Percentiles rank a stretch among this genome's conserved stretches.
phyloP scores from a whole-genome alignment of 805 yeast genomes.

The Metschnikowia chrysomelidarum region DNA sequence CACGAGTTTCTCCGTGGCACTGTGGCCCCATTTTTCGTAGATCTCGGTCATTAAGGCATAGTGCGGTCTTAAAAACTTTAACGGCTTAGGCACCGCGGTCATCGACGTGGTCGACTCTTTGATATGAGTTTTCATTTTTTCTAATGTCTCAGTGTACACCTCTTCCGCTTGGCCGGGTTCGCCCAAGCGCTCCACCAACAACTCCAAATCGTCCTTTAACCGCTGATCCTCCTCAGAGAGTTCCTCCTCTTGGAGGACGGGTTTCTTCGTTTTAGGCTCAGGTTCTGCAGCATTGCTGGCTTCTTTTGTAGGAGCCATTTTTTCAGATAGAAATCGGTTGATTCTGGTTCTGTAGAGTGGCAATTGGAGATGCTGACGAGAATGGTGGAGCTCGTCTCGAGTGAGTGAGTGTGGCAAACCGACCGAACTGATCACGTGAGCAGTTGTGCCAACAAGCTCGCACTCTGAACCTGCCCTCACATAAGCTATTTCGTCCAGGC shows the following conservation, averaged over 20 bases:
- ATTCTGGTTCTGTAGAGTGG: slow-evolving; percentile 1
- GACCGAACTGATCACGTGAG: no score
- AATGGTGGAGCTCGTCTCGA: no score
- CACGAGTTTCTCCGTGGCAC: slow-evolving; percentile 36
- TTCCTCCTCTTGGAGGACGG: slow-evolving; percentile 63
- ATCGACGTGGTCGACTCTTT: slow-evolving; percentile 94
- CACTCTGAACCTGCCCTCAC: no score
- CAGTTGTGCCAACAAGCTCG: no score
- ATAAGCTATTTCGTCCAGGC: no score
- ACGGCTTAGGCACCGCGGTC: slow-evolving; percentile 99
- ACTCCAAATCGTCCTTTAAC: slow-evolving; percentile 81
- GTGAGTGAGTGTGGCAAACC: slow-evolving; percentile 10
- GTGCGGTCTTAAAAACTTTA: slow-evolving; percentile 89
- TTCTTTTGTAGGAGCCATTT: slow-evolving; percentile 40
- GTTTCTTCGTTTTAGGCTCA: slow-evolving; percentile 24
- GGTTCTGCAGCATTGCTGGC: slow-evolving; percentile 15
- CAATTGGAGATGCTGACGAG: no score
- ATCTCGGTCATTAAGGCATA: slow-evolving; percentile 65
- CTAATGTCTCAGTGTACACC: slow-evolving; percentile 60
- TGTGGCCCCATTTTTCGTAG: slow-evolving; percentile 64
- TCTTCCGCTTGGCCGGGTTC: slow-evolving; percentile 46
- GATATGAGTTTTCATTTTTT: slow-evolving; percentile 70
- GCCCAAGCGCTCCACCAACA: slow-evolving; percentile 74
- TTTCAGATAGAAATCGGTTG: no score
- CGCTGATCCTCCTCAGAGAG: slow-evolving; percentile 90